Evolutionary conservation across 1,284 basidiomycete genomes (phyloP).

Genomic region (Earliella scabrosa): DNA sequence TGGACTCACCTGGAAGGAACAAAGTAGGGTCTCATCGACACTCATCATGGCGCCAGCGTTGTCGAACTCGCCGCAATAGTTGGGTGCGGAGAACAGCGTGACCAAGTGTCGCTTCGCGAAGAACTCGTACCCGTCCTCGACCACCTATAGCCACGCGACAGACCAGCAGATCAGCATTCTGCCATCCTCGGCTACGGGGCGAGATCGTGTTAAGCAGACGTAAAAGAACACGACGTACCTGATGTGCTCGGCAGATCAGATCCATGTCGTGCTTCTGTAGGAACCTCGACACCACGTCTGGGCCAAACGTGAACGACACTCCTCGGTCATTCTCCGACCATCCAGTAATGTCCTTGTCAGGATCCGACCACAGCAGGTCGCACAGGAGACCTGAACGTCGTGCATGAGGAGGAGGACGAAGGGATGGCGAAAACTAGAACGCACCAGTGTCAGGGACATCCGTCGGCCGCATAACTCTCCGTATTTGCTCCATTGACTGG

Average conservation of each 20-base stretch:
- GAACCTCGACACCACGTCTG: slow-evolving; percentile 97
- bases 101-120: slow-evolving; percentile 98
- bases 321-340: slow-evolving; percentile 99
- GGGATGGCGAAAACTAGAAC: too few species aligned
- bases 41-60: slow-evolving; percentile 99
- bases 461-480: slow-evolving; percentile 98
- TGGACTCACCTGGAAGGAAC: slow-evolving; percentile 93
- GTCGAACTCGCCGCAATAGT: slow-evolving; percentile 98
- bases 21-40: slow-evolving; percentile 96
- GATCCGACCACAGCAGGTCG: slow-evolving; percentile 98
- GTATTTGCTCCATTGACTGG: slow-evolving; percentile 99
- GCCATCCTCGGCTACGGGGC: neutral
- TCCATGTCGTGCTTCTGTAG: slow-evolving; percentile 99
- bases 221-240: slow-evolving; percentile 59
- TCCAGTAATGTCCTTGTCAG: slow-evolving; percentile 98
- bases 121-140: slow-evolving; percentile 99
- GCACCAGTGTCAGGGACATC: slow-evolving; percentile 98
- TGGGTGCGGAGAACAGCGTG: slow-evolving; percentile 97
- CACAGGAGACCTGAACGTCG: slow-evolving; percentile 78
- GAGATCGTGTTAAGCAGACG: neutral
- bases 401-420: slow-evolving; percentile 1
- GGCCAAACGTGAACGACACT: slow-evolving; percentile 98
- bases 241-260: slow-evolving; percentile 97
- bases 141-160: slow-evolving; percentile 62
- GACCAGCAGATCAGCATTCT: slow-evolving; percentile 4